Conservation (phyloP, 768 basidiomycete genomes). For the Cubamyces sp. region DNA sequence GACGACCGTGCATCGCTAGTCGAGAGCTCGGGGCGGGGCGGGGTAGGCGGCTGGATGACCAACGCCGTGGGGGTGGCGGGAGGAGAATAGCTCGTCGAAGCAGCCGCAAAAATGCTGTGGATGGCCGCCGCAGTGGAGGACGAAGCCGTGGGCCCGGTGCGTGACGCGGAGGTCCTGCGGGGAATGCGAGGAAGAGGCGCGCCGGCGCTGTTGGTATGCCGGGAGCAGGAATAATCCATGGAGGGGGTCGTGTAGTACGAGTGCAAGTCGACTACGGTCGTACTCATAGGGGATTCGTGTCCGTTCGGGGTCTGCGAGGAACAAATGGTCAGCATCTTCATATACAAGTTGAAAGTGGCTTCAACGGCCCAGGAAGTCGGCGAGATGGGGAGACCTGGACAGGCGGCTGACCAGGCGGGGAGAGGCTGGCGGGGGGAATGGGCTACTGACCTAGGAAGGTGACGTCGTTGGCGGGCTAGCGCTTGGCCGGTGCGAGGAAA, state of each 20-base stretch:
- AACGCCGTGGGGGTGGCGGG: slow-evolving; percentile 26
- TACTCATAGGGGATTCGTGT: slow-evolving; percentile 24
- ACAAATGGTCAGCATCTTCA: background rate
- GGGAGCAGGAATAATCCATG: slow-evolving; percentile 32
- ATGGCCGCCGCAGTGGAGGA: slow-evolving; percentile 44
- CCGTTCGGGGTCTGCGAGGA: slow-evolving; percentile 16
- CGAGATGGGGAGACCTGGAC: background rate
- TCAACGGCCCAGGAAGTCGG: too few relatives aligned
- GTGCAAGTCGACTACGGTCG: slow-evolving; percentile 15
- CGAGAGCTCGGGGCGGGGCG: slow-evolving; percentile 18
- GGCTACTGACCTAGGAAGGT: slow-evolving; percentile 12
- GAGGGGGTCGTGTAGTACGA: slow-evolving; percentile 20
- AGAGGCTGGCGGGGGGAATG: background rate
- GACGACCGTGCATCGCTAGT: background rate
- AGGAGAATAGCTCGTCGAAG: slow-evolving; percentile 28
- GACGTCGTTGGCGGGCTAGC: slow-evolving; percentile 17
- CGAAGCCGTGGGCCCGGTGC: slow-evolving; percentile 9
- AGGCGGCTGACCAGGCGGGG: background rate
- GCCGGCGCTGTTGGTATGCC: slow-evolving; percentile 56
- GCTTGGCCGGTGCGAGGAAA: slow-evolving; percentile 9
- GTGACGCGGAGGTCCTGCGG: slow-evolving; percentile 44
- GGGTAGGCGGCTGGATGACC: slow-evolving; percentile 35
- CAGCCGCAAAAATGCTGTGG: slow-evolving; percentile 61
- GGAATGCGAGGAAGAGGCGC: slow-evolving; percentile 68
- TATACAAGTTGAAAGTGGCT: too few relatives aligned